Percentiles rank a stretch among this genome's conserved stretches.
These are phyloP conservation scores for Acanthamoeba lenticulata DNA, from an alignment of 208 protist species.

Conservation along the genomic window DNA sequence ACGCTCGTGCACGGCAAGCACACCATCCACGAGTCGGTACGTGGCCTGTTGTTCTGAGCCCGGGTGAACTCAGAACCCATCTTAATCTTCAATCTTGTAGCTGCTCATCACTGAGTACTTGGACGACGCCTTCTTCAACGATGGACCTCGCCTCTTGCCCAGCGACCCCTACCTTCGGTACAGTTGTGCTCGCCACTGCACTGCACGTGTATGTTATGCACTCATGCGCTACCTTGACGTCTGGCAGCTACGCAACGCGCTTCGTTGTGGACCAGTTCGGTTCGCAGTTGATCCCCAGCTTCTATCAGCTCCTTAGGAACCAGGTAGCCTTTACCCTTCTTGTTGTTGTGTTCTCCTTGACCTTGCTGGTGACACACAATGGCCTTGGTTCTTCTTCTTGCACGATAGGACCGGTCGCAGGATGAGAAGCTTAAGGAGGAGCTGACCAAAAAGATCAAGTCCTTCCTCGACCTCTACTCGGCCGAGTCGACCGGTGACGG, in stretches of 20 bases:
- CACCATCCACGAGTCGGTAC: conserved; percentile 54
- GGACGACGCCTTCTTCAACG: conserved; percentile 23
- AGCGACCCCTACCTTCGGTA: conserved; percentile 1
- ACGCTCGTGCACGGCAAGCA: conserved; percentile 14
- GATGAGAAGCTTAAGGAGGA: conserved; percentile 60
- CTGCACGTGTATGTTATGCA: neutral
- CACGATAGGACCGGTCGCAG: neutral
- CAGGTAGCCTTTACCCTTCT: neutral
- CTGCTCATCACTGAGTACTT: conserved; percentile 50
- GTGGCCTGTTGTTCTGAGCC: neutral
- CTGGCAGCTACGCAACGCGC: neutral
- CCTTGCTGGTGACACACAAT: neutral
- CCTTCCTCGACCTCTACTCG: neutral
- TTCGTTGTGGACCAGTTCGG: conserved; percentile 62
- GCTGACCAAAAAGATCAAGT: conserved; percentile 31
- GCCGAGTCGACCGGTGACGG: neutral
- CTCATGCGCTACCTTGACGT: neutral
- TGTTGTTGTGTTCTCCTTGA: neutral
- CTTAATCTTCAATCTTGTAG: neutral
- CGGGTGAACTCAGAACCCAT: neutral
- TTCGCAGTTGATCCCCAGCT: neutral
- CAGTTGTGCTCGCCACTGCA: neutral
- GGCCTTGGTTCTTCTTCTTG: neutral
- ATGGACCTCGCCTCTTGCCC: neutral
- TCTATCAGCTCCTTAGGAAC: conserved; percentile 56